Evolutionary conservation across 2,329 filamentous ascomycete species (phyloP), one percentile per base, ranked within the genome.

Genomic region (Diaporthe nobilis): DNA sequence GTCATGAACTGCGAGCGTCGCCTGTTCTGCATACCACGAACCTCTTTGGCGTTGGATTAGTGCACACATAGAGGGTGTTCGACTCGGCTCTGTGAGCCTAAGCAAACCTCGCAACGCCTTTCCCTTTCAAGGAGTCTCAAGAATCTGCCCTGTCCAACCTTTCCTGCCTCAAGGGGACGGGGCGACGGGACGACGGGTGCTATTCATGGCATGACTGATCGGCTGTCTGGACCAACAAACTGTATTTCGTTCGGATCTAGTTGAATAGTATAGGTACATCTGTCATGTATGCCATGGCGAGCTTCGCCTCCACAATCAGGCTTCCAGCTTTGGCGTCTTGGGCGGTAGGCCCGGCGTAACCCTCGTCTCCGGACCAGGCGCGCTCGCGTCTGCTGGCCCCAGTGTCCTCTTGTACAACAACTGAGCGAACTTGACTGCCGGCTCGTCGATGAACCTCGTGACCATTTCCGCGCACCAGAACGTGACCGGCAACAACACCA

Each of bases 401-500:
- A 87, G 76, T 4, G 86, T 85, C 79, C 82, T 86, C 75, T 82
- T 85, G 82, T 93, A 92, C 25, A 92, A 75, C 89, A 89, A 90
- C 42, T 86, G 85, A 15, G 90, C 83, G 79, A 92, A 87, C 63
- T 83, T 87, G 22, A 94, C 90, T 65, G 88, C 89, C 1, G 91
- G 91, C 77, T 92, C 89, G 77, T 93, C 92, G 22, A 93, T 83
- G 25, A 85, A 79, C 61, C 85, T 86, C 1, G 90, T 92, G 2
- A 87, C 86, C 9, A 92, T 74, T 72, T 92, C 90, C 3, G 91
- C 90, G 31, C 89, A 75, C 85, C 88, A 91, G 4, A 93, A 83
- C 0, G 91, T 93, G 28, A 91, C 72, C 1, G 92, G 92, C 70
- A 92, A 78, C 4, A 93, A 81, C 42, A 94, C 83, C 10, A 94